These are phyloP conservation scores for Fusarium chaquense DNA, from an alignment of 2,329 filamentous ascomycete species.

Conservation along the genomic window DNA sequence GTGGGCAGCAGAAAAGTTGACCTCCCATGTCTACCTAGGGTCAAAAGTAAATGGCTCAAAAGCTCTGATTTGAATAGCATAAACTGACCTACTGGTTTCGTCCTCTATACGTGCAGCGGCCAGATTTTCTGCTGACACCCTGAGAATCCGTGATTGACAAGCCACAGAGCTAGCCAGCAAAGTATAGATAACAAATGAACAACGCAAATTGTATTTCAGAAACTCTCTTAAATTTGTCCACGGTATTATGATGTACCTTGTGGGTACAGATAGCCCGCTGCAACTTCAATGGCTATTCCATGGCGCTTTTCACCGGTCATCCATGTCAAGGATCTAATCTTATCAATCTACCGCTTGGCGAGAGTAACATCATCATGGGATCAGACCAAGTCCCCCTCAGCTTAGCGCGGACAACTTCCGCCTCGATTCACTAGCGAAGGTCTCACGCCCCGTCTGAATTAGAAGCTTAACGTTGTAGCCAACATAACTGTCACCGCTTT, in stretches of 20 bases:
- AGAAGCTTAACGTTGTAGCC: slow-evolving; percentile 18
- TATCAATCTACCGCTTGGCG: slow-evolving; percentile 52
- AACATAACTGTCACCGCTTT: slow-evolving; percentile 21
- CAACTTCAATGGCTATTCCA: neutral
- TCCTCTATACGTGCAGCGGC: no score
- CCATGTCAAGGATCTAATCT: slow-evolving; percentile 52
- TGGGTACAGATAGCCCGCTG: neutral
- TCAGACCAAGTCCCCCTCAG: slow-evolving; percentile 42
- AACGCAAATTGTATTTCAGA: no score
- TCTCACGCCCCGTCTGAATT: slow-evolving; percentile 21
- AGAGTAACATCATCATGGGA: slow-evolving; percentile 47
- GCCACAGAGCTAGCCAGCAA: neutral
- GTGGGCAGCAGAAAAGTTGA: no score
- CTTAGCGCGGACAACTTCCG: slow-evolving; percentile 45
- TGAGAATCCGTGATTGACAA: neutral
- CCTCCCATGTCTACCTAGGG: no score
- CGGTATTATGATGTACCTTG: neutral
- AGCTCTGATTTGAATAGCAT: no score
- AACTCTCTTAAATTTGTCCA: neutral
- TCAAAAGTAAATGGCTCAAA: no score
- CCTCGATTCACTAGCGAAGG: slow-evolving; percentile 22
- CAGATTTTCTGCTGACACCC: no score
- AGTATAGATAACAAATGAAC: neutral
- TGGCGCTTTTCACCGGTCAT: slow-evolving; percentile 34
- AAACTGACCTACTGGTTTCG: no score